These are phyloP conservation scores for Candida taoyuanica DNA, from an alignment of 805 yeast genomes.

Conservation along the genomic window DNA sequence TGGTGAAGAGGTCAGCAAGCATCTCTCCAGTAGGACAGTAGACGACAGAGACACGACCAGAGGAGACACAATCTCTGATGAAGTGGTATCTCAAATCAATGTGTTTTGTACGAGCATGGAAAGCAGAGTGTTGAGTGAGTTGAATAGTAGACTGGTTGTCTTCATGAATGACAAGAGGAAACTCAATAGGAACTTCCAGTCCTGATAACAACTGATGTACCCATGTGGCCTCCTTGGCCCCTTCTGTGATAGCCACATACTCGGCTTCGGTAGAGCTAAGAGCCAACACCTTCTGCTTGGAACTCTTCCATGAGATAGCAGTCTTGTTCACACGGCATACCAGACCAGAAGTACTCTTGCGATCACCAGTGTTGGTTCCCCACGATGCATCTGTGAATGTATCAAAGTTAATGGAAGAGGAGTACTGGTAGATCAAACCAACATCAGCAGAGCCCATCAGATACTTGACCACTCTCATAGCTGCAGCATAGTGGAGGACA, in stretches of 20 bases:
- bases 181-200: not conserved
- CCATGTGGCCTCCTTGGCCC: not conserved
- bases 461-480: not conserved
- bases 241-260: slow-evolving; percentile 4
- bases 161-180: not conserved
- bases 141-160: not conserved
- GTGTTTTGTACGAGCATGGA: not conserved
- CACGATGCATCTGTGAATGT: slow-evolving; percentile 2
- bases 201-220: not conserved
- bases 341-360: slow-evolving; percentile 3
- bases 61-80: not conserved
- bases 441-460: slow-evolving; percentile 2
- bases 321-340: not conserved
- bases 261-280: slow-evolving; percentile 7
- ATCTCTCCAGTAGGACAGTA: slow-evolving; percentile 1
- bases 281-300: slow-evolving; percentile 3
- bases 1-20: slow-evolving; percentile 1
- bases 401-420: not conserved
- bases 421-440: not conserved
- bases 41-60: not conserved
- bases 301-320: slow-evolving; percentile 6
- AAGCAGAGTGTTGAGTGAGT: not conserved
- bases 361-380: not conserved
- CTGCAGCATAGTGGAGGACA: not conserved
- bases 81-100: not conserved